Evolutionary conservation across 1,284 basidiomycete species (phyloP), one percentile per base, ranked within the genome.

Genomic region (Sporisorium exsertum): DNA sequence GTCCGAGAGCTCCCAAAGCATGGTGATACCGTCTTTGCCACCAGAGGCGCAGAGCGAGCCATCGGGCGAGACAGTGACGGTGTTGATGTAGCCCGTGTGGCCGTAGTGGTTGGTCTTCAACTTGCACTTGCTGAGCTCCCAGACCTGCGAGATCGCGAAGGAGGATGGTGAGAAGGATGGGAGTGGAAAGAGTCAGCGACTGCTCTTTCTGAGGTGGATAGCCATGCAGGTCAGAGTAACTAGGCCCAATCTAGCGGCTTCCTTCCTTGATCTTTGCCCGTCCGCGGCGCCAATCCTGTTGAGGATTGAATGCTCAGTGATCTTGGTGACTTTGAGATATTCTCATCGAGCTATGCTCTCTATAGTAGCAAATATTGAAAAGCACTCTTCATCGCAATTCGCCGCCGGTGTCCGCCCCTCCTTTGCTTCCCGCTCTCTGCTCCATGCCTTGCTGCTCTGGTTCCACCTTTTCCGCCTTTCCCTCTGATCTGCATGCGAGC

Each of bases 1-100:
- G 89, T 99, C 97, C 88, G 98, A 98, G 83, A 99, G 90, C 88
- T 99, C 97, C 97, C 96, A 99, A 77, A 99, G 93, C 97, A 99
- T 99, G 87, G 95, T 97, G 88, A 99, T 96, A 58, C 83, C 81
- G 79, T 99, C 97, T 89, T 98, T 98, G 85, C 97, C 97, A 86
- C 97, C 97, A 53, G 97, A 99, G 60, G 97, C 97, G 86, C 96
- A 96, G 85, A 99, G 92, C 55, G 97, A 99, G 79, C 97, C 97
- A 86, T 99, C 97, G 75, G 97, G 97, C 49, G 97, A 99, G 78
- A 99, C 95, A 75, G 97, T 96, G 86, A 99, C 89, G 81, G 96
- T 96, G 91, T 97, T 98, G 88, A 99, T 95, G 90, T 98, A 99
- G 81, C 97, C 97, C 60, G 94, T 97, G 90, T 99, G 97, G 82